Conservation (phyloP, 2,329 filamentous ascomycete genomes). For the Lachnellula subtilissima region DNA sequence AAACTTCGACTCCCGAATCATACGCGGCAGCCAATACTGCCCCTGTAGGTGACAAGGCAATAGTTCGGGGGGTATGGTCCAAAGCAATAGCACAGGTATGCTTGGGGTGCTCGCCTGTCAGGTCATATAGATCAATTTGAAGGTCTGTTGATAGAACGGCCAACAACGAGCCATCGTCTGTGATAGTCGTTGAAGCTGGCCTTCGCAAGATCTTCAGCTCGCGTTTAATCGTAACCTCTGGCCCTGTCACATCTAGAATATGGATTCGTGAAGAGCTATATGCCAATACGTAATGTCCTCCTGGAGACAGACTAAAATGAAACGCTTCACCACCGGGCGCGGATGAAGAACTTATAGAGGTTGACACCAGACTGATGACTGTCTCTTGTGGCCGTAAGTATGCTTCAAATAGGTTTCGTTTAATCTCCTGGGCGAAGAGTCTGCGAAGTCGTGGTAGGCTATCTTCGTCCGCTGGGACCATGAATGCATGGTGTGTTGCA, state of each 20-base stretch:
- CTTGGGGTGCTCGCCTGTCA: constrained; percentile 59
- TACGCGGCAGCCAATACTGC: constrained; percentile 80
- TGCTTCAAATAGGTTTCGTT: constrained; percentile 72
- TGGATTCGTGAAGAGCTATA: constrained; percentile 84
- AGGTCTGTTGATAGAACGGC: constrained; percentile 78
- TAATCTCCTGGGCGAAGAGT: constrained; percentile 64
- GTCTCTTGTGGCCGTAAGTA: constrained; percentile 68
- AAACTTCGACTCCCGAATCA: constrained; percentile 83
- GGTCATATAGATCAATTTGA: constrained; percentile 80
- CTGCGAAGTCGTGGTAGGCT: constrained; percentile 56
- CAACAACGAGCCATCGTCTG: constrained; percentile 70
- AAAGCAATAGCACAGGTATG: constrained; percentile 71
- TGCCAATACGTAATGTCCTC: constrained; percentile 68
- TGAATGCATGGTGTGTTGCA: constrained; percentile 39
- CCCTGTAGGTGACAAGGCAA: constrained; percentile 76
- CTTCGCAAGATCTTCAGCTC: constrained; percentile 76
- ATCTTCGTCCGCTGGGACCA: constrained; percentile 39
- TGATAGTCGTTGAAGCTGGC: constrained; percentile 71
- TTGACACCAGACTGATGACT: constrained; percentile 74
- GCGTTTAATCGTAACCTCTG: constrained; percentile 60
- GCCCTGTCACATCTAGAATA: constrained; percentile 62
- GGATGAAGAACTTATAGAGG: constrained; percentile 77
- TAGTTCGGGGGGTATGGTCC: constrained; percentile 71
- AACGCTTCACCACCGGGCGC: constrained; percentile 78
- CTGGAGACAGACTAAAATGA: constrained; percentile 74